Conservation (phyloP, 2,329 filamentous ascomycete genomes). For the Ascomycota sp. region DNA sequence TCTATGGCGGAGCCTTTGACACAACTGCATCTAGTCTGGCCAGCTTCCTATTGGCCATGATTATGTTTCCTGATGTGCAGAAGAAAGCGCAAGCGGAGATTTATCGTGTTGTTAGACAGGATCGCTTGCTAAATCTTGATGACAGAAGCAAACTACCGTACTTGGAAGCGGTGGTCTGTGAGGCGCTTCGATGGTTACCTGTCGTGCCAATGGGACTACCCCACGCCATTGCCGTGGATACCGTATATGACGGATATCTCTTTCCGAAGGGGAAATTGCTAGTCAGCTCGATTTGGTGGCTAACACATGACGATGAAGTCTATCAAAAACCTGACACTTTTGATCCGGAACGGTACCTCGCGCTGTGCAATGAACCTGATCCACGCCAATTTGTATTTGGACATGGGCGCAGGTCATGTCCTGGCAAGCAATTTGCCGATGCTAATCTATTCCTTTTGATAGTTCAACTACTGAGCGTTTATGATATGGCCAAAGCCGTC, state of each 20-base stretch:
- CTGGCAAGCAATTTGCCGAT: constrained; percentile 13
- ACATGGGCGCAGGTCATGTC: constrained; percentile 15
- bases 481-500: constrained; percentile 7
- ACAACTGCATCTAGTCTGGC: constrained; percentile 1
- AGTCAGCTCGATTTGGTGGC: constrained; percentile 8
- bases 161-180: constrained; percentile 10
- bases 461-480: constrained; percentile 18
- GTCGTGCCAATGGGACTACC: constrained; percentile 15
- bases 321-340: constrained; percentile 26
- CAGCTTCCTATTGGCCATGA: constrained; percentile 24
- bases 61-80: constrained; percentile 19
- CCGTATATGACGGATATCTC: constrained; percentile 4
- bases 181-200: constrained; percentile 12
- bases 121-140: constrained; percentile 19
- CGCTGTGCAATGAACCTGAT: constrained; percentile 9
- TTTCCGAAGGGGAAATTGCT: constrained; percentile 10
- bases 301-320: constrained; percentile 44
- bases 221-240: constrained; percentile 14
- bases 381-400: constrained; percentile 11
- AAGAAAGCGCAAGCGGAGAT: constrained; percentile 19
- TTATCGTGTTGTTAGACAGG: constrained; percentile 19
- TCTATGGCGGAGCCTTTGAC: constrained; percentile 4
- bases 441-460: constrained; percentile 12
- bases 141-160: constrained; percentile 25
- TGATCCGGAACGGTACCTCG: constrained; percentile 13